Percentiles rank a stretch among this genome's conserved stretches.
Conservation (phyloP, 345 rosid species). For the Erysimum cheiranthoides region DNA sequence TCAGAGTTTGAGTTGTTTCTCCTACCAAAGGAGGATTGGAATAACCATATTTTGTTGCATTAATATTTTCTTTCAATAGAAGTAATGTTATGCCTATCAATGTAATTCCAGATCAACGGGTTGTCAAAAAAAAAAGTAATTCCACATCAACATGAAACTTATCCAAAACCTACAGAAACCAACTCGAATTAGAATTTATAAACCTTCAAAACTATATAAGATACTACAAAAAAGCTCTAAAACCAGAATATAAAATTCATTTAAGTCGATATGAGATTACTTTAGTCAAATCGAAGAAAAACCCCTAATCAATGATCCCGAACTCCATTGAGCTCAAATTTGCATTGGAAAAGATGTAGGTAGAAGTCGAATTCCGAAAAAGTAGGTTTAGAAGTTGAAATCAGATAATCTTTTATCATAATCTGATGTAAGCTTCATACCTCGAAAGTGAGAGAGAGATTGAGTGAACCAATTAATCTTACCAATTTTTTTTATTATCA, state of each 20-base stretch:
- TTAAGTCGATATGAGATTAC: conserved; percentile 33
- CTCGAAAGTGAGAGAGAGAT: conserved; percentile 7
- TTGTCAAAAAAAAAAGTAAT: too few relatives aligned
- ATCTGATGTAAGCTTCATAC: conserved; percentile 28
- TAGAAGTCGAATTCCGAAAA: too few relatives aligned
- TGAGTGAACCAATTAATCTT: too few relatives aligned
- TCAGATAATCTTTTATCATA: conserved; percentile 8
- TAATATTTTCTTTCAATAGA: too few relatives aligned
- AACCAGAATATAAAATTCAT: too few relatives aligned
- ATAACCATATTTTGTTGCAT: too few relatives aligned
- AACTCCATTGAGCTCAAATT: conserved; percentile 31
- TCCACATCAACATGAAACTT: too few relatives aligned
- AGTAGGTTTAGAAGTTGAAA: conserved; percentile 8
- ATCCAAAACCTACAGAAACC: conserved; percentile 21
- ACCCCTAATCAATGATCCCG: conserved; percentile 31
- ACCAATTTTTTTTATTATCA: too few relatives aligned
- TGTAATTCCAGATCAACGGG: too few relatives aligned
- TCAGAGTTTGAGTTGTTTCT: too few relatives aligned
- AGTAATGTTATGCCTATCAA: too few relatives aligned
- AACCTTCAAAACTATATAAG: background rate
- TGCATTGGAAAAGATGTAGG: background rate
- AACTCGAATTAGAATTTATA: background rate
- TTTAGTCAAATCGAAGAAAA: conserved; percentile 22
- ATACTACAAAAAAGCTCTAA: background rate
- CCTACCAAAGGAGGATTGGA: too few relatives aligned